Evolutionary conservation across 2,329 filamentous ascomycete genomes (phyloP), one percentile per base, ranked within the genome.

Genomic region (Elsinoe fawcettii): DNA sequence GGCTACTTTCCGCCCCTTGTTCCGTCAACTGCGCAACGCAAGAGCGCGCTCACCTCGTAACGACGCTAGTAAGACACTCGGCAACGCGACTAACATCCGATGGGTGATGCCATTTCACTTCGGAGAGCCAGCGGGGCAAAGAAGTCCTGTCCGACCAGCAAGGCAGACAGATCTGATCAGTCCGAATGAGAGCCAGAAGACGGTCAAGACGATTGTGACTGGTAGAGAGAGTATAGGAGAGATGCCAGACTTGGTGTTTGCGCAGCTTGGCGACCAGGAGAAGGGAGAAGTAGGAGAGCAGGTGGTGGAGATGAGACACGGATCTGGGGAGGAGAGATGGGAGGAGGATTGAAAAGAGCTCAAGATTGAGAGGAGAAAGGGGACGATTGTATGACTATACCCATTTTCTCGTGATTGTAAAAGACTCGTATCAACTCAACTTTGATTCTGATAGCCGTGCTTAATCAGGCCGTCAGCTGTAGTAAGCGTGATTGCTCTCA

Each of bases 1-100:
- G 9, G 76, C 76, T 6, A 78, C 75, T 1, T 69, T 79, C 2
- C 73, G 75, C 1, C 77, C 77, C 1, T 69, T 80, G 6, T 58
- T 55, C 57, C 20, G 47, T 7, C 14, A 39, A 5, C 3, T 32
- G 5, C 47, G 25, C 37, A 16, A 16, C 39, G 16, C 39, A 16
- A 16, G 39, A 6, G 16, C 2, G 14, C 16, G 39, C 2, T 43
- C 16, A 3, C 39, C 39, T 6, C 39, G 39, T 18, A 14, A 43
- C 16, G 20, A 20, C 11, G 7, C 39, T 3, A 43, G 20, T 4
- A 43, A 3, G 16, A 43, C 16, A 8, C 16, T 20, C 16, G 11
- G 16, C 14, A 14, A 20, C 16, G 39, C 16, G 2, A 43, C 47
- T 8, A 51, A 51, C 34, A 51, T 51, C 11, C 47, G 47, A 5